phyloP scores from a whole-genome alignment of 2,329 filamentous ascomycete genomes.

The Penicillium oxalicum region DNA sequence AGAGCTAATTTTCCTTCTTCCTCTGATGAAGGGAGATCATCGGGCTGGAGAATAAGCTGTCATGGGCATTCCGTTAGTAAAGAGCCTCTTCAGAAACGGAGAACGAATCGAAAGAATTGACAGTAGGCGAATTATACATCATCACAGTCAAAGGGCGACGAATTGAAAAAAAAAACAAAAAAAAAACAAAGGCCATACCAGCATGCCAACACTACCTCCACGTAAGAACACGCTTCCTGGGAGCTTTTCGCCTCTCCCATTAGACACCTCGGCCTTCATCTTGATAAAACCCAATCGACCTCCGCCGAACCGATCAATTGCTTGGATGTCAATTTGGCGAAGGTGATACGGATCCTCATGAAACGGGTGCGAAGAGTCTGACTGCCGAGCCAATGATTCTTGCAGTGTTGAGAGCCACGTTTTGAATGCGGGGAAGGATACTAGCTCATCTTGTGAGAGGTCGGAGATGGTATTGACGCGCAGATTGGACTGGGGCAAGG shows the following conservation, averaged over 20 bases:
- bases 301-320: slow-evolving; percentile 49
- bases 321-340: slow-evolving; percentile 48
- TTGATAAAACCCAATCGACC: slow-evolving; percentile 53
- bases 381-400: slow-evolving; percentile 45
- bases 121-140: too few relatives aligned
- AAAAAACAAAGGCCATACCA: slow-evolving; percentile 35
- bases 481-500: slow-evolving; percentile 31
- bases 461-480: slow-evolving; percentile 40
- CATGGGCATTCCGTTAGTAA: neutral
- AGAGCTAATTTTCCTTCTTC: slow-evolving; percentile 46
- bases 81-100: too few relatives aligned
- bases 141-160: too few relatives aligned
- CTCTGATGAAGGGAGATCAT: slow-evolving; percentile 39
- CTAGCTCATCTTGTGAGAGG: slow-evolving; percentile 41
- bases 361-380: slow-evolving; percentile 45
- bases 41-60: slow-evolving; percentile 51
- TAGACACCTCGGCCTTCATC: slow-evolving; percentile 49
- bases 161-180: neutral
- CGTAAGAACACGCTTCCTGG: slow-evolving; percentile 54
- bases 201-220: slow-evolving; percentile 53
- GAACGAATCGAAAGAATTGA: too few relatives aligned
- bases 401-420: slow-evolving; percentile 50
- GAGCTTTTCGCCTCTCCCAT: slow-evolving; percentile 46
- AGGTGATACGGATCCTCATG: slow-evolving; percentile 48
- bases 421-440: slow-evolving; percentile 50